Evolutionary conservation across 371 early-diverging fungal genomes (phyloP).

Genomic region (Mucor irregularis): DNA sequence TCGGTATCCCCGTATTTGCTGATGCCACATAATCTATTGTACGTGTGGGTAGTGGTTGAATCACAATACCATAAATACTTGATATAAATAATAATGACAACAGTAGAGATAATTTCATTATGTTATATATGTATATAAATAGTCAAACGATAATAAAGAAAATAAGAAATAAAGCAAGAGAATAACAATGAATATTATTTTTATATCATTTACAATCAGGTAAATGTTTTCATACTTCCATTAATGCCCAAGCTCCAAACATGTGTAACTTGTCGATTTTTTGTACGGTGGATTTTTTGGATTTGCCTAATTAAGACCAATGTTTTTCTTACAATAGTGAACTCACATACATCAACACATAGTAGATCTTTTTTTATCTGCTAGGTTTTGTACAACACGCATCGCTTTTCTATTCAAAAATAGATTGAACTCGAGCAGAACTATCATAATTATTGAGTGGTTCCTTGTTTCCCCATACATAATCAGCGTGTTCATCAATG

Average conservation of each 20-base stretch:
- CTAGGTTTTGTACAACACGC: no score
- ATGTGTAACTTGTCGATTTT: constrained; percentile 7
- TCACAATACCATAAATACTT: constrained; percentile 8
- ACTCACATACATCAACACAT: no score
- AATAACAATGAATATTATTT: constrained; percentile 7
- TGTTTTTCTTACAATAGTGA: no score
- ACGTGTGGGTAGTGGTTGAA: constrained; percentile 14
- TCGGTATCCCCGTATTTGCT: constrained; percentile 5
- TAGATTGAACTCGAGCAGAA: no score
- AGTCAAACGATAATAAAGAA: not conserved
- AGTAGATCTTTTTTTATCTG: no score
- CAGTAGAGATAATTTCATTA: constrained; percentile 6
- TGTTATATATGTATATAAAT: no score
- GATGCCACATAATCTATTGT: constrained; percentile 2
- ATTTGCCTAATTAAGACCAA: constrained; percentile 10
- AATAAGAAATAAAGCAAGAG: not conserved
- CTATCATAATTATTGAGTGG: no score
- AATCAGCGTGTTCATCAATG: no score
- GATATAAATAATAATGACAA: not conserved
- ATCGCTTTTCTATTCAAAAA: no score
- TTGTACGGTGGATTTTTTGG: not conserved
- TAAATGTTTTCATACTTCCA: constrained; percentile 21
- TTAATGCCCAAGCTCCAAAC: not conserved
- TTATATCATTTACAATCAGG: constrained; percentile 1
- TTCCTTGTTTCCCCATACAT: no score